Evolutionary conservation across 2,329 filamentous ascomycete species (phyloP).

Genomic region (Nemania sp.): DNA sequence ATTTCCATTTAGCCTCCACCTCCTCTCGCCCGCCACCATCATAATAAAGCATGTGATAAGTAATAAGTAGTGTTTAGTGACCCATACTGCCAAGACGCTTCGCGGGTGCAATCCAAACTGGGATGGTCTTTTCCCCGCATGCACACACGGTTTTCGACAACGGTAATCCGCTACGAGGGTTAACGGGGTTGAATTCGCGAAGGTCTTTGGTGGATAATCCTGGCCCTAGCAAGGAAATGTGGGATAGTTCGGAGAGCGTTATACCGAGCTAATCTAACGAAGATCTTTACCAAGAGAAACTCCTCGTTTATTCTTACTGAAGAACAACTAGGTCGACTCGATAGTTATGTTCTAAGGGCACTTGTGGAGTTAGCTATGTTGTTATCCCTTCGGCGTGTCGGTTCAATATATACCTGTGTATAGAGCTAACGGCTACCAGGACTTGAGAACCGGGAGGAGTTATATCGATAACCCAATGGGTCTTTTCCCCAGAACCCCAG

Average conservation of each 20-base stretch:
- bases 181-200: constrained; percentile 3
- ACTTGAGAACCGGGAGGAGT: neutral
- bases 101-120: neutral
- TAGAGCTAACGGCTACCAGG: neutral
- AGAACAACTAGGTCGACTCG: neutral
- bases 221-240: neutral
- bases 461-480: neutral
- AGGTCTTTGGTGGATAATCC: constrained; percentile 37
- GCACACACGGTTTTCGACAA: constrained; percentile 1
- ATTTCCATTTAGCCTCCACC: constrained; percentile 1
- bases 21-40: constrained; percentile 9
- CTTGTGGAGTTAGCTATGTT: neutral
- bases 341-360: neutral
- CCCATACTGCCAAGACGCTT: constrained; percentile 22
- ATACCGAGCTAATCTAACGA: constrained; percentile 17
- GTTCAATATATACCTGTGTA: constrained; percentile 12
- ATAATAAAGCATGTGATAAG: neutral
- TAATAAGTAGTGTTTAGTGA: constrained; percentile 3
- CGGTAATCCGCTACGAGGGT: neutral
- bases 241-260: constrained; percentile 29
- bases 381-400: constrained; percentile 22
- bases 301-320: neutral
- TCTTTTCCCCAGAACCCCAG: constrained; percentile 31
- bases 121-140: constrained; percentile 25
- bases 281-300: neutral